These are phyloP conservation scores for Fusarium napiforme DNA, from an alignment of 2,329 filamentous ascomycete genomes.

Conservation along the genomic window DNA sequence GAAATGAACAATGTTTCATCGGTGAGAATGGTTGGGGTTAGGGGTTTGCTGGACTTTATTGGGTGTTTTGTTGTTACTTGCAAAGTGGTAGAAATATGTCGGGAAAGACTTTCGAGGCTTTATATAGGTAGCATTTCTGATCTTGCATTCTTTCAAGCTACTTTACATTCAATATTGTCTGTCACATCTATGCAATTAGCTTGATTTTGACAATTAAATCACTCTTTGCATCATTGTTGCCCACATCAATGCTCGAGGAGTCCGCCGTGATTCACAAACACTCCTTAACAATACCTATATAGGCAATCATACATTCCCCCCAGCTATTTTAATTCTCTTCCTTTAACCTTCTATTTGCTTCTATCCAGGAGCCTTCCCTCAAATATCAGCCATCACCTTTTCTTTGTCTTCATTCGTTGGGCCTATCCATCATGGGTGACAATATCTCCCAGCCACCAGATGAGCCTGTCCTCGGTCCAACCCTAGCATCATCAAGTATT, in stretches of 20 bases:
- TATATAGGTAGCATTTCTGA: background rate
- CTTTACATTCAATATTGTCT: background rate
- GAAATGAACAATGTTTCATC: background rate
- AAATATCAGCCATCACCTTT: background rate
- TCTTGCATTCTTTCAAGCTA: background rate
- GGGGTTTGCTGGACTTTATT: background rate
- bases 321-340: background rate
- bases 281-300: background rate
- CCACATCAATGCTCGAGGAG: background rate
- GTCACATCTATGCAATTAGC: background rate
- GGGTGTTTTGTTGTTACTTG: background rate
- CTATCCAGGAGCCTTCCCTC: background rate
- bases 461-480: constrained; percentile 1
- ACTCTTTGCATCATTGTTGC: background rate
- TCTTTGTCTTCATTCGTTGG: background rate
- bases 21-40: background rate
- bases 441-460: background rate
- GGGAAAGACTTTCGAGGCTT: background rate
- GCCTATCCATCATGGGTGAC: constrained; percentile 3
- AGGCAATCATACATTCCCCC: background rate
- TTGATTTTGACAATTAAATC: background rate
- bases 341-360: background rate
- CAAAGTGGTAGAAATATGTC: background rate
- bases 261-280: constrained; percentile 15
- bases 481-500: background rate